Evolutionary conservation across 441 rosid genomes (phyloP), one percentile per base, ranked within the genome.

Genomic region (Kokia cookei): DNA sequence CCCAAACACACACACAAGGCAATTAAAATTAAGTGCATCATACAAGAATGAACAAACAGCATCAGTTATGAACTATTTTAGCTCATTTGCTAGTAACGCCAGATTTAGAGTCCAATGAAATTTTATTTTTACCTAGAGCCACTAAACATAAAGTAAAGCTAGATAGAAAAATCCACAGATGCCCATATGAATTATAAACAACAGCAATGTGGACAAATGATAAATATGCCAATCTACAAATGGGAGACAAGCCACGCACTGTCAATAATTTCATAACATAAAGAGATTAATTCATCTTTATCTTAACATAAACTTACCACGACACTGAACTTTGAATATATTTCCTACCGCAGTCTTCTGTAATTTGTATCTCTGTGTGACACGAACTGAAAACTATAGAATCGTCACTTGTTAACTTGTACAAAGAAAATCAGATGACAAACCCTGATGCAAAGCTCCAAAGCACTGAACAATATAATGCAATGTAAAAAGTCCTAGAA

Each of bases 291-390:
- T 42, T 59, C 58, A 29, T 43, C 62, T 55, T 72, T 76, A 74
- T 72, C 80, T 70, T 73, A 80, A 78, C 64, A 80, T 54, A 69
- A 75, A 83, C 98, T 89, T 88, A 91, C 96, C 96, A 75, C 15
- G 11, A 17, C 3, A 75, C 78, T 64, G 76, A 82, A 66, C 79
- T 73, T 78, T 83, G 80, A 43, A 80, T 75, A 80, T 65, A 75
- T 81, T 77, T 85, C 82, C 82, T 82, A 82, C 79, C 62, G 88
- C 83, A 87, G 80, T 78, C 86, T 84, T 85, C 85, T 32, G 37
- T 32, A 32, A 32, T 32, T 1, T 76, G 88, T 81, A 72, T 57
- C 32, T 77, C 86, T 86, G 84, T 71, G 78, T 75, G 82, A 77
- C 86, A 85, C 84, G 82, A 84, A 83, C 78, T 78, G 80, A 81